These are phyloP conservation scores for Aspergillus sp. DNA, from an alignment of 2,329 filamentous ascomycete species.

Conservation along the genomic window DNA sequence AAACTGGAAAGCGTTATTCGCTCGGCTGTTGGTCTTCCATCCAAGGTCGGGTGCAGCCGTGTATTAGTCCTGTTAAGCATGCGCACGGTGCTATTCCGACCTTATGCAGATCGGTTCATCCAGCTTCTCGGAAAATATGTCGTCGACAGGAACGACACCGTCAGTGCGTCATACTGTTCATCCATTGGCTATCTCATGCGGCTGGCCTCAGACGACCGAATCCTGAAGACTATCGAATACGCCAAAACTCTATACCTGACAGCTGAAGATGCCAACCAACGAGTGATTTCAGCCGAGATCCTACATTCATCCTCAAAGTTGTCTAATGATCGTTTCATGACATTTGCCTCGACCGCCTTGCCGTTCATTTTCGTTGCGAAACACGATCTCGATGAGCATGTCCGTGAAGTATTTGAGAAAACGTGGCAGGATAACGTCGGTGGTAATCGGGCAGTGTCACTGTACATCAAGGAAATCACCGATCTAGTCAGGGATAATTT, in stretches of 20 bases:
- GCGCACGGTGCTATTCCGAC: slow-evolving; percentile 69
- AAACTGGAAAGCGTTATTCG: slow-evolving; percentile 78
- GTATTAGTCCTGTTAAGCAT: slow-evolving; percentile 84
- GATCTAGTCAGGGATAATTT: slow-evolving; percentile 66
- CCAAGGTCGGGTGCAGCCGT: slow-evolving; percentile 86
- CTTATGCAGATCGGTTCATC: slow-evolving; percentile 74
- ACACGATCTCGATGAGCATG: slow-evolving; percentile 79
- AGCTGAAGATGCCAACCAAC: slow-evolving; percentile 72
- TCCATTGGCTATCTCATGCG: slow-evolving; percentile 82
- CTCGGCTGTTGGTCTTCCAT: slow-evolving; percentile 83
- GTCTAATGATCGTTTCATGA: slow-evolving; percentile 82
- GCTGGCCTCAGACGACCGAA: slow-evolving; percentile 58
- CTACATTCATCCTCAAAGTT: slow-evolving; percentile 79
- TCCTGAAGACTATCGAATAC: slow-evolving; percentile 56
- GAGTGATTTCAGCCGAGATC: slow-evolving; percentile 79
- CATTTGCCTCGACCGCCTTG: slow-evolving; percentile 71
- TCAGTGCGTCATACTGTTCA: slow-evolving; percentile 83
- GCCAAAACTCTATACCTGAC: slow-evolving; percentile 73
- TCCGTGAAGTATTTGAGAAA: slow-evolving; percentile 74
- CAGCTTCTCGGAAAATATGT: slow-evolving; percentile 77
- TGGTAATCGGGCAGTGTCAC: slow-evolving; percentile 73
- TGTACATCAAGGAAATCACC: slow-evolving; percentile 83
- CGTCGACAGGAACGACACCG: slow-evolving; percentile 90
- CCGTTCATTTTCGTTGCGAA: slow-evolving; percentile 87
- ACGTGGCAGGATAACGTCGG: slow-evolving; percentile 92